phyloP scores from a whole-genome alignment of 2,329 filamentous ascomycete species.

The Exophiala aquamarina region DNA sequence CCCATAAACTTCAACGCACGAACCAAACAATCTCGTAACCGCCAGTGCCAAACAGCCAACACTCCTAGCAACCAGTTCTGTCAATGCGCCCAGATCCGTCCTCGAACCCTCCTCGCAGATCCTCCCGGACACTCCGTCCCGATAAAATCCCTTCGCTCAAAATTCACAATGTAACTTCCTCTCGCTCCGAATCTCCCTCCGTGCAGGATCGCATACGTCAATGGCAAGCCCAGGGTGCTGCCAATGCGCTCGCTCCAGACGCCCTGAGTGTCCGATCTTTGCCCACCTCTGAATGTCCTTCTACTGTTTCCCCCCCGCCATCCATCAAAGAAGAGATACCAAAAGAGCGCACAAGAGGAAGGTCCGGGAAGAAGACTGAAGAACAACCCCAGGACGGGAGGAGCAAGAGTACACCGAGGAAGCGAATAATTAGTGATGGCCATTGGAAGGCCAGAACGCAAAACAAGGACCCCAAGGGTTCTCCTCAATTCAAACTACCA shows the following conservation, averaged over 20 bases:
- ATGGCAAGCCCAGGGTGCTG: slow-evolving; percentile 79
- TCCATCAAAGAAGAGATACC: slow-evolving; percentile 16
- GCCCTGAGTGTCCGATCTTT: slow-evolving; percentile 26
- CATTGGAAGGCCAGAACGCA: slow-evolving; percentile 65
- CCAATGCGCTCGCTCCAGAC: slow-evolving; percentile 31
- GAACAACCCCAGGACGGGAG: slow-evolving; percentile 30
- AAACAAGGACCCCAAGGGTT: slow-evolving; percentile 1
- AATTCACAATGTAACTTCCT: slow-evolving; percentile 31
- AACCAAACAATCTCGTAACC: slow-evolving; percentile 14
- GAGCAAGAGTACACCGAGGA: slow-evolving; percentile 70
- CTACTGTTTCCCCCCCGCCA: slow-evolving; percentile 9
- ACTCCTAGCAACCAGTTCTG: slow-evolving; percentile 1
- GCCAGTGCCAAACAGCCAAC: neutral
- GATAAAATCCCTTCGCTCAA: slow-evolving; percentile 9
- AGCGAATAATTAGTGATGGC: slow-evolving; percentile 88
- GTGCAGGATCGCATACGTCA: slow-evolving; percentile 76
- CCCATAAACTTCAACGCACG: too few species aligned
- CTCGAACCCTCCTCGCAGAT: slow-evolving; percentile 34
- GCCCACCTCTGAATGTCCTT: slow-evolving; percentile 21
- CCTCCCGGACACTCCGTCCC: slow-evolving; percentile 8
- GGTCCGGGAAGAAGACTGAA: slow-evolving; percentile 18
- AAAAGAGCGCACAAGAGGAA: slow-evolving; percentile 10
- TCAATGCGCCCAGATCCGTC: slow-evolving; percentile 37
- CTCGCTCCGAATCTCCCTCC: slow-evolving; percentile 61
- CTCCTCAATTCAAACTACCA: slow-evolving; percentile 5